A percentile compares a stretch with the other conserved stretches of the same genome.
Evolutionary conservation across 495 filamentous ascomycete genomes (phyloP).

Genomic region (Durotheca rogersii): DNA sequence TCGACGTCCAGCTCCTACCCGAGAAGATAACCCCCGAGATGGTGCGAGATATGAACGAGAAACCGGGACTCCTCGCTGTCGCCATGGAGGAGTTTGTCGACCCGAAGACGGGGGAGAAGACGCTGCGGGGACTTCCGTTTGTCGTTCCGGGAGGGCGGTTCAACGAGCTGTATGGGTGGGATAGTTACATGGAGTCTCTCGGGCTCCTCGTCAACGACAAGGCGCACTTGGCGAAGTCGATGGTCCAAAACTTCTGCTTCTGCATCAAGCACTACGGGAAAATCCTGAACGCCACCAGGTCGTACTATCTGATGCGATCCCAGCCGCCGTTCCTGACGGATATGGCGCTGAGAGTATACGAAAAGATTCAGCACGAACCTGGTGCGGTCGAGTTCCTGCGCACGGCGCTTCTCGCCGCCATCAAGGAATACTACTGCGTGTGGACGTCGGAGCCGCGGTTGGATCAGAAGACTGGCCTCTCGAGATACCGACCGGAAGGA

Average conservation of each 20-base stretch:
- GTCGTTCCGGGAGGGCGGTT: conserved; percentile 95
- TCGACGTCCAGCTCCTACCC: conserved; percentile 79
- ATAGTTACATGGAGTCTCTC: conserved; percentile 94
- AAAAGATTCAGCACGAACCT: conserved; percentile 79
- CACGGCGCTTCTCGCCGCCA: conserved; percentile 78
- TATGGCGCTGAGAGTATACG: conserved; percentile 89
- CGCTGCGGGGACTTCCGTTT: conserved; percentile 80
- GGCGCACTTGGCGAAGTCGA: conserved; percentile 81
- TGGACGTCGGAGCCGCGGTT: conserved; percentile 81
- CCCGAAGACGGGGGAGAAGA: conserved; percentile 61
- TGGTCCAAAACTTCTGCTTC: conserved; percentile 96
- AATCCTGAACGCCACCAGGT: conserved; percentile 92
- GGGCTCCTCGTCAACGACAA: conserved; percentile 80
- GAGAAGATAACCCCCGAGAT: conserved; percentile 75
- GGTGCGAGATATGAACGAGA: conserved; percentile 68
- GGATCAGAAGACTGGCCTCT: conserved; percentile 79
- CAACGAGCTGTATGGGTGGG: conserved; percentile 97
- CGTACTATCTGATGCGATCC: conserved; percentile 90
- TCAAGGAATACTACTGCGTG: conserved; percentile 93
- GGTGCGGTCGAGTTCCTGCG: conserved; percentile 75
- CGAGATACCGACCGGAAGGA: conserved; percentile 87
- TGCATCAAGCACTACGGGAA: conserved; percentile 98
- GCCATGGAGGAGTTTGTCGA: conserved; percentile 78
- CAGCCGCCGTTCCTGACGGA: conserved; percentile 97
- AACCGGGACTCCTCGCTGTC: conserved; percentile 84